Percentiles rank a stretch among this genome's conserved stretches.
These are phyloP conservation scores for Starmerella scarabaei DNA, from an alignment of 805 yeast genomes.

Conservation along the genomic window DNA sequence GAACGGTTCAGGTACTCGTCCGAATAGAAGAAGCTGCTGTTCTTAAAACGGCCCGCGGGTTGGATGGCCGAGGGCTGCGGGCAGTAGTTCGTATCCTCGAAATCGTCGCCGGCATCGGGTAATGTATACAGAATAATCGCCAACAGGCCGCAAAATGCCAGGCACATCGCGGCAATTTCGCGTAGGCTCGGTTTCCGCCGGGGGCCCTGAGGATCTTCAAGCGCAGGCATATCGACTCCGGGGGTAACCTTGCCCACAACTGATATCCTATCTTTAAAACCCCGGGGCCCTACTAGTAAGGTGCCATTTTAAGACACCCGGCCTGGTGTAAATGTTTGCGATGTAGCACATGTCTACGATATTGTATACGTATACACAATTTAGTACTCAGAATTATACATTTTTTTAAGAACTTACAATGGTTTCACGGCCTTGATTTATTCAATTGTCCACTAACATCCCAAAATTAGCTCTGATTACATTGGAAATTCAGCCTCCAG, in stretches of 20 bases:
- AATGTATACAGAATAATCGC: slow-evolving; percentile 14
- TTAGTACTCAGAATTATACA: too few species aligned
- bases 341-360: too few species aligned
- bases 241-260: too few species aligned
- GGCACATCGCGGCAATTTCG: slow-evolving; percentile 20
- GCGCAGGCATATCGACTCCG: neutral
- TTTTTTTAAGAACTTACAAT: too few species aligned
- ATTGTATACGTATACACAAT: too few species aligned
- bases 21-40: slow-evolving; percentile 12
- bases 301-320: too few species aligned
- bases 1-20: slow-evolving; percentile 13
- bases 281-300: too few species aligned
- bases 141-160: slow-evolving; percentile 14
- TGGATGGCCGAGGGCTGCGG: slow-evolving; percentile 12
- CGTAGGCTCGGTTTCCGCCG: slow-evolving; percentile 16
- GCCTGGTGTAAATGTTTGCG: too few species aligned
- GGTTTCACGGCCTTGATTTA: too few species aligned
- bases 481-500: slow-evolving; percentile 16
- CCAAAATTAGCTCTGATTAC: neutral
- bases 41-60: slow-evolving; percentile 3
- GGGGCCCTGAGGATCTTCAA: neutral
- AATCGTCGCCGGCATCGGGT: slow-evolving; percentile 16
- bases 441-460: too few species aligned
- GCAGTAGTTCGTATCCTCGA: slow-evolving; percentile 18
- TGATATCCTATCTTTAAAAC: too few species aligned